Conservation (phyloP, 2,329 filamentous ascomycete genomes). For the Talaromyces sp. region DNA sequence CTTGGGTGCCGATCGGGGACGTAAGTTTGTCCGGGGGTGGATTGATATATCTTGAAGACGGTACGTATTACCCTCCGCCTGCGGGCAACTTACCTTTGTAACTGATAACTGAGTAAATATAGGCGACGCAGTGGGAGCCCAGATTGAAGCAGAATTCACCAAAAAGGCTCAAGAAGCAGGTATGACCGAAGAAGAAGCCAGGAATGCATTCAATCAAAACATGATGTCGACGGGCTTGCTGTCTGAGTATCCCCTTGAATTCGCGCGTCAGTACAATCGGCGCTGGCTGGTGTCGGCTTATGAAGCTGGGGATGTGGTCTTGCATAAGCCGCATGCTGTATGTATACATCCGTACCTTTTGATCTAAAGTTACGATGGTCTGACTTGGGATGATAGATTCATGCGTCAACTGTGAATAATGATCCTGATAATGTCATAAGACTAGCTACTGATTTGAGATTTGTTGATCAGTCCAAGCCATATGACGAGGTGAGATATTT, state of each 20-base stretch:
- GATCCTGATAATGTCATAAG: conserved; percentile 52
- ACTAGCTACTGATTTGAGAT: conserved; percentile 56
- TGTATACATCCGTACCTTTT: not conserved
- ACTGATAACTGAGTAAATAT: not conserved
- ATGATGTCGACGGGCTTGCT: conserved; percentile 58
- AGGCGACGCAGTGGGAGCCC: conserved; percentile 46
- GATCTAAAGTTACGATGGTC: not conserved
- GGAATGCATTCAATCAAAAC: conserved; percentile 55
- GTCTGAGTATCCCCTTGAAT: conserved; percentile 48
- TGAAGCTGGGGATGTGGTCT: conserved; percentile 52
- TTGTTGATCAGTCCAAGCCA: conserved; percentile 51
- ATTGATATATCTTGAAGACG: conserved; percentile 57
- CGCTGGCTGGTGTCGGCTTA: conserved; percentile 54
- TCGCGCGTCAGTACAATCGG: conserved; percentile 42
- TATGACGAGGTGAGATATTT: conserved; percentile 44
- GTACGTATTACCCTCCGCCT: conserved; percentile 6
- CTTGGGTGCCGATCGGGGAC: conserved; percentile 58
- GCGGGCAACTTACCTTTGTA: no score
- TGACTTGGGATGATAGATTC: conserved; percentile 44
- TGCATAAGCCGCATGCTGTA: conserved; percentile 41
- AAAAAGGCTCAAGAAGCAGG: conserved; percentile 48
- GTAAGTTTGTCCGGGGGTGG: conserved; percentile 55
- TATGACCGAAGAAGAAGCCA: conserved; percentile 52
- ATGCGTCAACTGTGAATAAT: conserved; percentile 56
- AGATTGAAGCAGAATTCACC: conserved; percentile 46